Evolutionary conservation across 2,329 filamentous ascomycete genomes (phyloP).

Genomic region (Fusarium pseudograminearum): DNA sequence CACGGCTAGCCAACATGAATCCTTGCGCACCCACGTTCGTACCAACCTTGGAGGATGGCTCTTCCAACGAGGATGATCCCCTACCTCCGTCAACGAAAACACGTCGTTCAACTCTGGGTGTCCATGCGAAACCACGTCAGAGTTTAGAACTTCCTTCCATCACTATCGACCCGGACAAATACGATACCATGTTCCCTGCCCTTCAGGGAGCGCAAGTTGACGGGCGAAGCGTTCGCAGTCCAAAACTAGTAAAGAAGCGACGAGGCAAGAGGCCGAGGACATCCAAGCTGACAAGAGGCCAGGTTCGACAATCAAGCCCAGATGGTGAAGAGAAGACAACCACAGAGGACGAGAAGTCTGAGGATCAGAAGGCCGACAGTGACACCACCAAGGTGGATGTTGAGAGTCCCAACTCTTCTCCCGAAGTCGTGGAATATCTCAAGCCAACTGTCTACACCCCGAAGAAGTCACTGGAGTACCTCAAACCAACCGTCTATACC

Average conservation of each 20-base stretch:
- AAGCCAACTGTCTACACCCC: slow-evolving; percentile 33
- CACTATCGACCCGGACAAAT: slow-evolving; percentile 38
- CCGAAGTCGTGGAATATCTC: slow-evolving; percentile 14
- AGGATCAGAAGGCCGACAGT: neutral
- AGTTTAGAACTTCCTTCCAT: slow-evolving; percentile 3
- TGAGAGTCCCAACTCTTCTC: neutral
- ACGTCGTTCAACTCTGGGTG: neutral
- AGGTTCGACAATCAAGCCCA: neutral
- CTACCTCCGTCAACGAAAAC: slow-evolving; percentile 9
- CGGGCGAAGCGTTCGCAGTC: neutral
- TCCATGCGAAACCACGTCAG: neutral
- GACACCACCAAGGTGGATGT: neutral
- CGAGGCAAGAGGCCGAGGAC: neutral
- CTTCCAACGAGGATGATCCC: slow-evolving; percentile 3
- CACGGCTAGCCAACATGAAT: slow-evolving; percentile 43
- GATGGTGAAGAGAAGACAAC: neutral
- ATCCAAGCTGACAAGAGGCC: neutral
- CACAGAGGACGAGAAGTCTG: neutral
- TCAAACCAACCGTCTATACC: slow-evolving; percentile 30
- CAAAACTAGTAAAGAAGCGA: neutral
- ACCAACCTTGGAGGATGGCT: slow-evolving; percentile 31
- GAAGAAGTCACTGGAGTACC: slow-evolving; percentile 19
- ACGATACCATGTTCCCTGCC: slow-evolving; percentile 44
- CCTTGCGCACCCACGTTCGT: slow-evolving; percentile 47
- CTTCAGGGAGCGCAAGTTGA: slow-evolving; percentile 19